Conservation (phyloP, 257 asterid species). For the Perilla frutescens region DNA sequence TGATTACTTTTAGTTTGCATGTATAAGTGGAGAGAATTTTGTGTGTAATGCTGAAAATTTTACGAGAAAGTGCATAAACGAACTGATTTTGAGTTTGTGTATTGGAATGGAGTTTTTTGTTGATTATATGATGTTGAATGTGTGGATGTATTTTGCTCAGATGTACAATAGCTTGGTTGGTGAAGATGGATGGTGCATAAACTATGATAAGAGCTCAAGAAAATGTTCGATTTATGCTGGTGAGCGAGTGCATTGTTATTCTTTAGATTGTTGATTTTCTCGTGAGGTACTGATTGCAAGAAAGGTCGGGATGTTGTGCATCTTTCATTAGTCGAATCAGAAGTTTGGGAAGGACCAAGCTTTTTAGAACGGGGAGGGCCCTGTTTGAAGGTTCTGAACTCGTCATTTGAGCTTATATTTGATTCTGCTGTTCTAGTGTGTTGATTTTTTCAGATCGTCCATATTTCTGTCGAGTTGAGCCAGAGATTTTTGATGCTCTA, state of each 20-base stretch:
- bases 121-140: slow-evolving; percentile 22
- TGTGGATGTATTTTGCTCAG: slow-evolving; percentile 48
- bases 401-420: slow-evolving; percentile 26
- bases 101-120: not conserved
- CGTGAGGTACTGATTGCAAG: not conserved
- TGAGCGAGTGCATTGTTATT: slow-evolving; percentile 30
- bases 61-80: not conserved
- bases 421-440: not conserved
- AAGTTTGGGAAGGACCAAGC: not conserved
- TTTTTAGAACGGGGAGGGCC: not conserved
- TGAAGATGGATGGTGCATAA: slow-evolving; percentile 94
- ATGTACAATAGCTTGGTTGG: slow-evolving; percentile 78
- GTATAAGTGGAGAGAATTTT: not conserved
- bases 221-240: slow-evolving; percentile 84
- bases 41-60: not conserved
- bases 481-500: slow-evolving; percentile 58
- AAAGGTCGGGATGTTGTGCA: not conserved
- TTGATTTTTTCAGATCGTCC: slow-evolving; percentile 65
- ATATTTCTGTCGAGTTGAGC: slow-evolving; percentile 91
- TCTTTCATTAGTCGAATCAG: not conserved
- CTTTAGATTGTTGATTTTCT: slow-evolving; percentile 11
- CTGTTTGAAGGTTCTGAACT: slow-evolving; percentile 9
- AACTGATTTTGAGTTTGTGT: not conserved
- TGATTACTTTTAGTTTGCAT: not conserved
- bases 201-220: slow-evolving; percentile 79